A percentile compares a stretch with the other conserved stretches of the same genome.
These are phyloP conservation scores for Strombidium stylifer DNA, from an alignment of 73 alveolate species.

Conservation along the genomic window DNA sequence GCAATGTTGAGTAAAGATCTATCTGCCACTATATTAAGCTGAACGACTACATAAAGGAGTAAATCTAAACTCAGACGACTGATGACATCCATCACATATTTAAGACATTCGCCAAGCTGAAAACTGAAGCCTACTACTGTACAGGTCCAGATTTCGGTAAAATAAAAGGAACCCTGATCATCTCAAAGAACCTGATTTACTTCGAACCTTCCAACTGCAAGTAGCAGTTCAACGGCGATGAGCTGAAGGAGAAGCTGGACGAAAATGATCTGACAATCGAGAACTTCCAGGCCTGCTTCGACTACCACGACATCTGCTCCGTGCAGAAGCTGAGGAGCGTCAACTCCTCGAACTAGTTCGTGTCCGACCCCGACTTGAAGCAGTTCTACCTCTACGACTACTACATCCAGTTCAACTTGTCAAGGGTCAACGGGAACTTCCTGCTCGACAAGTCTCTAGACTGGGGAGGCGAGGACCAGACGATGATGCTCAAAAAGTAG, in stretches of 20 bases:
- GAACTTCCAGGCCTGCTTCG: conserved; percentile 52
- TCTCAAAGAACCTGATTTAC: conserved; percentile 40
- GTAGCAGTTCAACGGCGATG: conserved; percentile 21
- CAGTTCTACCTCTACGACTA: conserved; percentile 44
- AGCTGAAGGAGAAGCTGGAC: background rate
- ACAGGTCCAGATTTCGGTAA: conserved; percentile 54
- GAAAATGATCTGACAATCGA: background rate
- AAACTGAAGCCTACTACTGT: conserved; percentile 63
- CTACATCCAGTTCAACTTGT: conserved; percentile 49
- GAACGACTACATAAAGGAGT: too few relatives aligned
- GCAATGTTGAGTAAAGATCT: too few relatives aligned
- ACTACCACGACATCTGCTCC: conserved; percentile 36
- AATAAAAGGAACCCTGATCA: conserved; percentile 49
- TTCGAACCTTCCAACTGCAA: conserved; percentile 41
- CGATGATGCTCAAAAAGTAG: background rate
- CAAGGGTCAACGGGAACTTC: conserved; percentile 39
- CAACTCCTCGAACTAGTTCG: conserved; percentile 35
- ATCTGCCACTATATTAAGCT: too few relatives aligned
- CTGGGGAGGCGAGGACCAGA: background rate
- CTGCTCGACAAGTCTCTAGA: background rate
- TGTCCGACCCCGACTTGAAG: conserved; percentile 25
- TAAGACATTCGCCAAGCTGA: background rate
- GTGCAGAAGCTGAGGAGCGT: conserved; percentile 35
- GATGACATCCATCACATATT: background rate
- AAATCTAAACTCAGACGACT: too few relatives aligned